A percentile compares a stretch with the other conserved stretches of the same genome.
Evolutionary conservation across 306 rosid genomes (phyloP).

Genomic region (Ormosia semicastrata): DNA sequence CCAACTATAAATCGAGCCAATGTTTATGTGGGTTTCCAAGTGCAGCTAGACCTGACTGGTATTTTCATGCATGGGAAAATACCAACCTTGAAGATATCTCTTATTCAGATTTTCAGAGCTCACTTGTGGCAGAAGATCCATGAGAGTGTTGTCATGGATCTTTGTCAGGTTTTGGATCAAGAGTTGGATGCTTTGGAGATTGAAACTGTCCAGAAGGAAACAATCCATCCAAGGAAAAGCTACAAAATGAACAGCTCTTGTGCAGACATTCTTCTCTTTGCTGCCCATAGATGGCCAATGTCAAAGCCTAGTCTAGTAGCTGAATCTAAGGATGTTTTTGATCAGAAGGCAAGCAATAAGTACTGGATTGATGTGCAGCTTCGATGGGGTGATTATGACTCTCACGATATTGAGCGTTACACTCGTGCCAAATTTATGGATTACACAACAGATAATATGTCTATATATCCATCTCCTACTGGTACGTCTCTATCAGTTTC

Average conservation of each 20-base stretch:
- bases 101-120: slow-evolving; percentile 96
- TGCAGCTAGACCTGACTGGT: slow-evolving; percentile 97
- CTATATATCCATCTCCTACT: slow-evolving; percentile 97
- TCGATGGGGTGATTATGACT: slow-evolving; percentile 99
- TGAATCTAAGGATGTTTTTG: slow-evolving; percentile 97
- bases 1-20: slow-evolving; percentile 98
- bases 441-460: slow-evolving; percentile 98
- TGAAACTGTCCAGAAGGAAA: slow-evolving; percentile 98
- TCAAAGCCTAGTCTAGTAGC: slow-evolving; percentile 99
- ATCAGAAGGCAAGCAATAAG: slow-evolving; percentile 97
- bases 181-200: slow-evolving; percentile 98
- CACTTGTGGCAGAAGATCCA: slow-evolving; percentile 99
- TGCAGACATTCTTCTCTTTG: slow-evolving; percentile 95
- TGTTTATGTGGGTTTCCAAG: slow-evolving; percentile 99
- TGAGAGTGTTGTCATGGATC: slow-evolving; percentile 99
- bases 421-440: slow-evolving; percentile 99
- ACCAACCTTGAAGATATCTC: slow-evolving; percentile 95
- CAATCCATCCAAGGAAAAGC: slow-evolving; percentile 97
- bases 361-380: slow-evolving; percentile 99
- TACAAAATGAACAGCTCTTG: slow-evolving; percentile 99
- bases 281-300: slow-evolving; percentile 99
- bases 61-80: slow-evolving; percentile 99
- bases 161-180: slow-evolving; percentile 98
- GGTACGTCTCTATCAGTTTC: slow-evolving; percentile 40
- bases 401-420: slow-evolving; percentile 98